Conservation (phyloP, 2,329 filamentous ascomycete species). For the Paraphoma chrysanthemicola region DNA sequence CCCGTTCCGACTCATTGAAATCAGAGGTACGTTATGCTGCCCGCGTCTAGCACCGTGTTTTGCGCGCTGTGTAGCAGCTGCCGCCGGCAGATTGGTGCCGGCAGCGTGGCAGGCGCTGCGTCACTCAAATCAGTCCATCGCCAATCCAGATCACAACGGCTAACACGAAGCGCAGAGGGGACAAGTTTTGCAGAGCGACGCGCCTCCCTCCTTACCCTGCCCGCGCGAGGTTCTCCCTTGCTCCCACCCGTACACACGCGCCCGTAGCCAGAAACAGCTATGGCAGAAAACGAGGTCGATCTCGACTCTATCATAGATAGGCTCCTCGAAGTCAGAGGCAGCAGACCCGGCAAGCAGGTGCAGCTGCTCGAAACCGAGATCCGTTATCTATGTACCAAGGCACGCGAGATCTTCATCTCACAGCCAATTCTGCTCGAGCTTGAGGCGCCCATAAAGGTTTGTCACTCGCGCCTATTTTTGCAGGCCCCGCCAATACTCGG, state of each 20-base stretch:
- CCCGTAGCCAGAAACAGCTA: slow-evolving; percentile 56
- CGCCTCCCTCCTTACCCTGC: slow-evolving; percentile 31
- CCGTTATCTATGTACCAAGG: slow-evolving; percentile 96
- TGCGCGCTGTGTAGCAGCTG: slow-evolving; percentile 7
- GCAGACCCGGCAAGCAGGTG: slow-evolving; percentile 97
- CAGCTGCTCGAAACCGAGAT: slow-evolving; percentile 97
- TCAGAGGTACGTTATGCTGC: slow-evolving; percentile 38
- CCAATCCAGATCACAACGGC: slow-evolving; percentile 15
- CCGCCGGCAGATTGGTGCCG: slow-evolving; percentile 20
- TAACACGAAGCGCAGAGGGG: slow-evolving; percentile 31
- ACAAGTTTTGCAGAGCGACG: slow-evolving; percentile 27
- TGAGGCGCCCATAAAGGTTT: slow-evolving; percentile 98
- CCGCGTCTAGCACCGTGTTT: slow-evolving; percentile 3
- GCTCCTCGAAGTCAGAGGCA: slow-evolving; percentile 95
- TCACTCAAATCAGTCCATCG: slow-evolving; percentile 16
- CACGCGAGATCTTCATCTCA: slow-evolving; percentile 98
- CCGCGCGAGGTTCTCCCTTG: slow-evolving; percentile 47
- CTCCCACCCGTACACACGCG: slow-evolving; percentile 21
- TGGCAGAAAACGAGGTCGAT: slow-evolving; percentile 91
- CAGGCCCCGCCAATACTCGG: not conserved
- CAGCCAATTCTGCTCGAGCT: slow-evolving; percentile 97
- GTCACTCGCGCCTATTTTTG: slow-evolving; percentile 31
- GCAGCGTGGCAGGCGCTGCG: slow-evolving; percentile 16
- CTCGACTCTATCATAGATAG: slow-evolving; percentile 99
- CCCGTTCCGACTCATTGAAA: slow-evolving; percentile 27